A percentile compares a stretch with the other conserved stretches of the same genome.
Evolutionary conservation across 768 basidiomycete species (phyloP).

Genomic region (Boletus patriciae): DNA sequence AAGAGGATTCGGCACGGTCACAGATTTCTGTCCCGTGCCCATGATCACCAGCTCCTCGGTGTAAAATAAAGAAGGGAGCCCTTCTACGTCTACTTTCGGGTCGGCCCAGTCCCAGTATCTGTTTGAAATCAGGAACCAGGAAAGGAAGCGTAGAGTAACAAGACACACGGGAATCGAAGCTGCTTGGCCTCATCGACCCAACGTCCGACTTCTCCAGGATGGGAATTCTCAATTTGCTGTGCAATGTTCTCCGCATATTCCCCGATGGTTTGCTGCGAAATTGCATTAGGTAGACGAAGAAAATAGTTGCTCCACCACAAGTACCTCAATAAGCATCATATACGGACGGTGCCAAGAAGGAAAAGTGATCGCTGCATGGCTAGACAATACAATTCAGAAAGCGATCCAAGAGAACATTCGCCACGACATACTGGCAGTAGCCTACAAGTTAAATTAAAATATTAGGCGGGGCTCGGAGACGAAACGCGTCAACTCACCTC

Average conservation of each 20-base stretch:
- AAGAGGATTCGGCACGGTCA: conserved; percentile 22
- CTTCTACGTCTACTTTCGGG: conserved; percentile 14
- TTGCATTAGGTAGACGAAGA: neutral
- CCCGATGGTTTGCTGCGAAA: conserved; percentile 28
- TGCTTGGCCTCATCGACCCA: conserved; percentile 24
- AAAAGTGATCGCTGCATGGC: conserved; percentile 24
- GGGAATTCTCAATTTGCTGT: conserved; percentile 22
- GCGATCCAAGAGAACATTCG: neutral
- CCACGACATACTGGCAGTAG: conserved; percentile 26
- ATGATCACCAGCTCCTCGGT: conserved; percentile 11
- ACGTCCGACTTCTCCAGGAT: conserved; percentile 17
- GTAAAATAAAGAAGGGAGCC: conserved; percentile 24
- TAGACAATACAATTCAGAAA: neutral
- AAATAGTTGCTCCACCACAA: neutral
- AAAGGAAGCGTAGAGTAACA: neutral
- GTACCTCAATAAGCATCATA: conserved; percentile 28
- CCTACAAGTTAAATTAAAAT: conserved; percentile 10
- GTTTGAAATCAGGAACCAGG: neutral
- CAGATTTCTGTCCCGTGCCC: neutral
- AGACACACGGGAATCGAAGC: conserved; percentile 30
- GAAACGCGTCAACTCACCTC: conserved; percentile 15
- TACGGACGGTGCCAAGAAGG: conserved; percentile 32
- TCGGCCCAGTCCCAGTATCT: conserved; percentile 35
- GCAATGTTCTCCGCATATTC: conserved; percentile 26
- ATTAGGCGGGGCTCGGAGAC: neutral